Evolutionary conservation across 1,139 yeast genomes (phyloP), one percentile per base, ranked within the genome.

Genomic region (Kodamaea fungicola): DNA sequence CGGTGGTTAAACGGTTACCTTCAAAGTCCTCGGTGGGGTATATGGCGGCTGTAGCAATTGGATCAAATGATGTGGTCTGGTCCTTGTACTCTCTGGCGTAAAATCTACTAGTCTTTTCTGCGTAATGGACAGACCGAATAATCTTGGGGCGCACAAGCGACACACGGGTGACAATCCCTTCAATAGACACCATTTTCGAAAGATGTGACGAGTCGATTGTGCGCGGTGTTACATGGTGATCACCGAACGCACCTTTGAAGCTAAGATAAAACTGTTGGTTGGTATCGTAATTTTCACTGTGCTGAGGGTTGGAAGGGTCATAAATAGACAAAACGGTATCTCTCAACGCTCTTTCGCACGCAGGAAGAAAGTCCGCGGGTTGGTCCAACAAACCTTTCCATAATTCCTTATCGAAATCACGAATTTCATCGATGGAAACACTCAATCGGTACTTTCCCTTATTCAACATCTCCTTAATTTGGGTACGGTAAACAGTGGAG

Each of bases 151-250:
- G 77, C 32, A 92, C 95, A 43, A 92, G 70, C 1, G 97, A 89
- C 30, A 96, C 92, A 45, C 95, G 74, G 2, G 98, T 92, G 12
- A 92, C 96, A 52, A 92, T 92, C 40, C 99, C 99, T 63, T 92
- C 97, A 27, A 94, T 72, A 1, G 96, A 84, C 27, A 92, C 80
- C 74, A 92, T 70, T 52, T 83, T 83, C 34, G 95, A 88, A 38
- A 92, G 68, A 48, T 80, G 84, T 12, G 72, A 64, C 2, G 97
- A 83, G 43, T 82, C 78, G 44, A 94, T 79, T 2, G 96, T 81
- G 55, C 98, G 76, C 22, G 99, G 97, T 13, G 90, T 84, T 24
- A 90, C 81, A 40, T 84, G 76, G 55, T 89, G 90, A 41, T 81
- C 79, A 39, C 98, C 98, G 60, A 92, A 89, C 0, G 97, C 82